Evolutionary conservation across 495 filamentous ascomycete species (phyloP).

Genomic region (Copromyces sp.): DNA sequence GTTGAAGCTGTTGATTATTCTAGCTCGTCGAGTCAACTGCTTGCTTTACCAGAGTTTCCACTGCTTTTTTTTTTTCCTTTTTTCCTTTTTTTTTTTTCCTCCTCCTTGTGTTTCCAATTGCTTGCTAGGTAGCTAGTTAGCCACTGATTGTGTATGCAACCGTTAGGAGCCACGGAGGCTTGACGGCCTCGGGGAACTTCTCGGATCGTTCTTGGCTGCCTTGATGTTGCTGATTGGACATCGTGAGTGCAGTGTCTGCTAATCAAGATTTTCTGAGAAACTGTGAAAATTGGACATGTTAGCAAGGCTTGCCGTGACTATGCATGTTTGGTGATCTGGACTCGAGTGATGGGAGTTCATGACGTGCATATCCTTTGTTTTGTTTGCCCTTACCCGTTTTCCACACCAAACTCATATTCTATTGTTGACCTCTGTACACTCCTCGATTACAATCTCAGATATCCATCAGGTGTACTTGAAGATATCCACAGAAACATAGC

Average conservation of each 20-base stretch:
- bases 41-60: neutral
- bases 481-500: neutral
- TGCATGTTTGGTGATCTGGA: neutral
- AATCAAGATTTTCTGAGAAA: neutral
- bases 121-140: neutral
- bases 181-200: neutral
- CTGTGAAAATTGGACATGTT: neutral
- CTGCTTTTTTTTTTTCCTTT: neutral
- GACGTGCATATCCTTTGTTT: neutral
- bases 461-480: neutral
- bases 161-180: neutral
- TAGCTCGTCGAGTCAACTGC: neutral
- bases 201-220: neutral
- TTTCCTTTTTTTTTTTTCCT: neutral
- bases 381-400: neutral
- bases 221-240: neutral
- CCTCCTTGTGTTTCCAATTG: neutral
- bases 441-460: neutral
- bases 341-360: neutral
- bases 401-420: neutral
- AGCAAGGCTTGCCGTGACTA: neutral
- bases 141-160: neutral
- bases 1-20: neutral
- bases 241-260: neutral
- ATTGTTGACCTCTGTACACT: neutral